Evolutionary conservation across 2,329 filamentous ascomycete species (phyloP).

Genomic region (Fusarium tricinctum): DNA sequence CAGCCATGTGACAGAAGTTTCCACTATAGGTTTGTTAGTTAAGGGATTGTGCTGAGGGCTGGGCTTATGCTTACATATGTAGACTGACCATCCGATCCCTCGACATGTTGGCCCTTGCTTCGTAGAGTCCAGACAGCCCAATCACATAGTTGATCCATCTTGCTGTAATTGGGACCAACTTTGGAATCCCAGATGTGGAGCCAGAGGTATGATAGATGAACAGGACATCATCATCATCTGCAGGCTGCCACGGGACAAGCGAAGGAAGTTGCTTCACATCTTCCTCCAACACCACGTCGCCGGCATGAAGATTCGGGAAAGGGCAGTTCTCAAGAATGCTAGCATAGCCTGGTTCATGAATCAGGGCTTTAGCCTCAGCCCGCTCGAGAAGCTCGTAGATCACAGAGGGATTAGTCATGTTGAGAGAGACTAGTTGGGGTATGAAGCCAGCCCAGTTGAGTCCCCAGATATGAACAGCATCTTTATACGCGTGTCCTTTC

Average conservation of each 20-base stretch:
- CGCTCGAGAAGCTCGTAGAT: constrained; percentile 34
- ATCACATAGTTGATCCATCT: constrained; percentile 28
- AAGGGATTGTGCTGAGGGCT: rapidly evolving
- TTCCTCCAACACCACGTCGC: not conserved
- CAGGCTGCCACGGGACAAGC: constrained; percentile 1
- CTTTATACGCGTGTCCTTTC: constrained; percentile 30
- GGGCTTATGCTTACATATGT: not conserved
- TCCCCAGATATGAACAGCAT: constrained; percentile 37
- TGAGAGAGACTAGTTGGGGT: constrained; percentile 39
- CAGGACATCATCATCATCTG: constrained; percentile 9
- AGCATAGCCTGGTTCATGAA: constrained; percentile 22
- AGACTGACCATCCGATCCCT: not conserved
- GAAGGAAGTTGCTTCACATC: not conserved
- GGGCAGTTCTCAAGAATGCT: constrained; percentile 8
- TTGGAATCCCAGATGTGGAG: constrained; percentile 41
- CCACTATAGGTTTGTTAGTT: constrained; percentile 23
- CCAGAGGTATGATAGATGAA: constrained; percentile 44
- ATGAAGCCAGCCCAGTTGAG: constrained; percentile 41
- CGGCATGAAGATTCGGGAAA: constrained; percentile 4
- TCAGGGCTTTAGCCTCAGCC: constrained; percentile 23
- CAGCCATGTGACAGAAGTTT: constrained; percentile 39
- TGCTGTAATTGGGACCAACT: constrained; percentile 40
- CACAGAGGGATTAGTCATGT: constrained; percentile 35
- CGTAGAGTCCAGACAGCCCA: not conserved
- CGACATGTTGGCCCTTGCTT: not conserved